Evolutionary conservation across 2,329 filamentous ascomycete genomes (phyloP), one percentile per base, ranked within the genome.

Genomic region (Nigrospora sphaerica): DNA sequence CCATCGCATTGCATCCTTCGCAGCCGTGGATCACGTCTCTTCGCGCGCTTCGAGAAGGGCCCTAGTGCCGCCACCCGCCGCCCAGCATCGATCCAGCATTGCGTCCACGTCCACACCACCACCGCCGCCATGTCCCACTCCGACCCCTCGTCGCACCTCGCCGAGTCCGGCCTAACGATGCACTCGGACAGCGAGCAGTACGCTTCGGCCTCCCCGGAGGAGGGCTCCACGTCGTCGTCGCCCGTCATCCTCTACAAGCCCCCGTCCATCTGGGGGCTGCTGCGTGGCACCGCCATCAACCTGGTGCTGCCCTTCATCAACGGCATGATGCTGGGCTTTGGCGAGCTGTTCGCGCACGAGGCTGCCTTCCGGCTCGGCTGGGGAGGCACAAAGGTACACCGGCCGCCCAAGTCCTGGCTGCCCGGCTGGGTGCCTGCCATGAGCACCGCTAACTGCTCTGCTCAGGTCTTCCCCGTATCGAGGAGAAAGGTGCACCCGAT

Each of bases 291-390:
- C 14, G 90, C 91, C 6, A 98, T 98, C 69, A 98, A 98, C 65
- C 73, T 98, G n/a, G 60, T 98, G 1, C 70, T 98, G 17, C 93
- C 93, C 0, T 98, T 98, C 60, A 81, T 98, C 61, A 98, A 98
- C 69, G 93, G 93, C 40, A 80, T 98, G 74, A 98, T 98, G 93
- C 71, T 98, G 60, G 93, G 93, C 2, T 96, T 98, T 61, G 93
- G 93, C 56, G 93, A 98, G 71, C 71, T 98, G 44, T 92, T 98
- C 66, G 93, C 93, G 46, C 93, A 98, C 62, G 93, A 98, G 71
- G 85, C 88, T 43, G 93, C 93, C 2, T 98, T 92, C 62, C 76
- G 92, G 59, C 72, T 97, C 57, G 93, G 93, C 50, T 98, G 93
- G 93, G 84, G 86, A 53, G 85, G 85, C 46, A 97, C 93, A 49